These are phyloP conservation scores for Ottelia alismoides DNA, from an alignment of 106 monocot genomes.

Conservation along the genomic window DNA sequence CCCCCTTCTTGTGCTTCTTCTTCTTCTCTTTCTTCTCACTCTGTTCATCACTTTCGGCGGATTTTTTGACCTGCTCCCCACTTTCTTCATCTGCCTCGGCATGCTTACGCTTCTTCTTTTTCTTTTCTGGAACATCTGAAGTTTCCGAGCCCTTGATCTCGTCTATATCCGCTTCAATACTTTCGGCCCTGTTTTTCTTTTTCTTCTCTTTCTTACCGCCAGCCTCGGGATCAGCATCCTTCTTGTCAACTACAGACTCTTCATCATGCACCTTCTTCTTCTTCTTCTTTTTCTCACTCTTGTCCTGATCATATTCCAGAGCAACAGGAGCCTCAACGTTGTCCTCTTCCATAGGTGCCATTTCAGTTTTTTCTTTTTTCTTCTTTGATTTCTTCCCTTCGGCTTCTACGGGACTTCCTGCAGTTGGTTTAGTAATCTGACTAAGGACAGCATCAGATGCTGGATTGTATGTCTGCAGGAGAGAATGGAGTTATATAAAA, in stretches of 20 bases:
- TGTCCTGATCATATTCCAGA: background rate
- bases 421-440: background rate
- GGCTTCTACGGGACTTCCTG: background rate
- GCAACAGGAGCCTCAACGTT: too few relatives aligned
- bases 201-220: background rate
- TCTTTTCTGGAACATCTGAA: too few relatives aligned
- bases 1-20: constrained; percentile 15
- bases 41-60: background rate
- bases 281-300: constrained; percentile 1
- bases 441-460: constrained; percentile 34
- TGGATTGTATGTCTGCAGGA: constrained; percentile 45
- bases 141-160: too few relatives aligned
- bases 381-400: constrained; percentile 7
- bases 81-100: constrained; percentile 1
- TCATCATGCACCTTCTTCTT: constrained; percentile 15
- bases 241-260: background rate
- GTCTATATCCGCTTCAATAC: too few relatives aligned
- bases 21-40: constrained; percentile 14
- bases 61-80: too few relatives aligned
- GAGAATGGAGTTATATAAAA: background rate
- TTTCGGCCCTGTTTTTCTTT: too few relatives aligned
- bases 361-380: constrained; percentile 3
- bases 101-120: constrained; percentile 9
- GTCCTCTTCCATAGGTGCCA: too few relatives aligned
- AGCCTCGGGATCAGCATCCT: background rate